A percentile compares a stretch with the other conserved stretches of the same genome.
phyloP scores from a whole-genome alignment of 2,329 filamentous ascomycete genomes.

The Hirsutella rhossiliensis region DNA sequence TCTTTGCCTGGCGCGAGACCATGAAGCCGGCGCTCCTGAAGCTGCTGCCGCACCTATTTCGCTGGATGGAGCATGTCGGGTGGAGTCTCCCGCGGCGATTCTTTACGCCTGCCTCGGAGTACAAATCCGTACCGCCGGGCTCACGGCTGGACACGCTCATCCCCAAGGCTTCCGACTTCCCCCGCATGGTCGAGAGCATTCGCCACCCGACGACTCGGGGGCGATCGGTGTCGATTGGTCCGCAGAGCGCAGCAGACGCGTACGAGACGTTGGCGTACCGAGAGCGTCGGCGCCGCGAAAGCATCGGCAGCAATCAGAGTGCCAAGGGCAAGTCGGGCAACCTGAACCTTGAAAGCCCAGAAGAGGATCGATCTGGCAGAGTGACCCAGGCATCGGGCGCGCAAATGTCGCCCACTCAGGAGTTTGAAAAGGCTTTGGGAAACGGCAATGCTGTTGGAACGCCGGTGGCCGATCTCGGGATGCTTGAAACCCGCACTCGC shows the following conservation, averaged over 20 bases:
- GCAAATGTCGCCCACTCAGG: constrained; percentile 38
- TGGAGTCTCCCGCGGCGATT: constrained; percentile 77
- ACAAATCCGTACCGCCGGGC: constrained; percentile 64
- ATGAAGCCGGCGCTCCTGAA: constrained; percentile 78
- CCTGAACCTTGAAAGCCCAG: constrained; percentile 25
- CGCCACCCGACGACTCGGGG: constrained; percentile 59
- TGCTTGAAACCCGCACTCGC: constrained; percentile 20
- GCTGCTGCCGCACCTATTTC: constrained; percentile 73
- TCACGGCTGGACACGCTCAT: constrained; percentile 72
- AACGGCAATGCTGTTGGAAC: constrained; percentile 39
- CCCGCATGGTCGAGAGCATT: constrained; percentile 69
- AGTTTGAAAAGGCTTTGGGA: constrained; percentile 66
- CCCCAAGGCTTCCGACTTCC: constrained; percentile 78
- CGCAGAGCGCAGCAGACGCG: constrained; percentile 90
- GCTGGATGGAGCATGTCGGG: constrained; percentile 68
- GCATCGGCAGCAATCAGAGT: constrained; percentile 38
- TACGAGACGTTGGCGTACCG: constrained; percentile 92
- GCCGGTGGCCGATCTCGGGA: constrained; percentile 16
- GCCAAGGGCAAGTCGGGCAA: constrained; percentile 31
- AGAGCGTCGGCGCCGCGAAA: constrained; percentile 48
- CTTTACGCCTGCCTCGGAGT: constrained; percentile 83
- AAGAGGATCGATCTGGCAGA: constrained; percentile 24
- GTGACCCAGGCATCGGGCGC: constrained; percentile 30
- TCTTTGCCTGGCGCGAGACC: constrained; percentile 81
- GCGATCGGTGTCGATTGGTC: constrained; percentile 78